Evolutionary conservation across 1,284 basidiomycete species (phyloP).

Genomic region (Puccinia coronata): DNA sequence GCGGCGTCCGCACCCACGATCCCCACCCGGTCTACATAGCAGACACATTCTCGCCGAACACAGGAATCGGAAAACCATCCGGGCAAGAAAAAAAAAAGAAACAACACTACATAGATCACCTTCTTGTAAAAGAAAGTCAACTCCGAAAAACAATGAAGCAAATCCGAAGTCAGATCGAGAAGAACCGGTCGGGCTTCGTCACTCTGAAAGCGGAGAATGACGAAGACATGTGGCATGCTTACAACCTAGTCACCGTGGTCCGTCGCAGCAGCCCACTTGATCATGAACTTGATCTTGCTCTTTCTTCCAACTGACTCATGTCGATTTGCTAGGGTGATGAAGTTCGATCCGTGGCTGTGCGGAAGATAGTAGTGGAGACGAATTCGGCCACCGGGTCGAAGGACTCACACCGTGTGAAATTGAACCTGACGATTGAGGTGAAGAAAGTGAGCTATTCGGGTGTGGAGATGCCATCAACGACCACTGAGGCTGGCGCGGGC

Average conservation of each 20-base stretch:
- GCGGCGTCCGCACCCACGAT: too few species aligned
- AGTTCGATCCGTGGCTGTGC: slow-evolving; percentile 31
- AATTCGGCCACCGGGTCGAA: slow-evolving; percentile 42
- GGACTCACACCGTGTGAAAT: slow-evolving; percentile 40
- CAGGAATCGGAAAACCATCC: too few species aligned
- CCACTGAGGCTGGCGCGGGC: neutral
- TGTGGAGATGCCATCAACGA: slow-evolving; percentile 32
- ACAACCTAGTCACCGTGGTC: slow-evolving; percentile 41
- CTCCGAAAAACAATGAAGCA: slow-evolving; percentile 38
- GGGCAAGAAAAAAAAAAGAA: too few species aligned
- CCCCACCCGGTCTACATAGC: too few species aligned
- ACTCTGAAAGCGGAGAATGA: slow-evolving; percentile 46
- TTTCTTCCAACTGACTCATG: neutral
- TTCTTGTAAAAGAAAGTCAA: too few species aligned
- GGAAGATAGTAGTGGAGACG: slow-evolving; percentile 34
- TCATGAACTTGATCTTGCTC: neutral
- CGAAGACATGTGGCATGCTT: slow-evolving; percentile 47
- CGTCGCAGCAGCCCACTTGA: neutral
- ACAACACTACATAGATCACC: too few species aligned
- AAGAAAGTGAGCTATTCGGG: slow-evolving; percentile 45
- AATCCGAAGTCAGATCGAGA: slow-evolving; percentile 41
- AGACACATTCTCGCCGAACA: too few species aligned
- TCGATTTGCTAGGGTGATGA: slow-evolving; percentile 48
- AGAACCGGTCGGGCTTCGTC: slow-evolving; percentile 23
- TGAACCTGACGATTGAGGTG: slow-evolving; percentile 43